Percentiles rank a stretch among this genome's conserved stretches.
These are phyloP conservation scores for Thinopyrum obtusiflorum DNA, from an alignment of 202 grass and related monocot species.

Conservation along the genomic window DNA sequence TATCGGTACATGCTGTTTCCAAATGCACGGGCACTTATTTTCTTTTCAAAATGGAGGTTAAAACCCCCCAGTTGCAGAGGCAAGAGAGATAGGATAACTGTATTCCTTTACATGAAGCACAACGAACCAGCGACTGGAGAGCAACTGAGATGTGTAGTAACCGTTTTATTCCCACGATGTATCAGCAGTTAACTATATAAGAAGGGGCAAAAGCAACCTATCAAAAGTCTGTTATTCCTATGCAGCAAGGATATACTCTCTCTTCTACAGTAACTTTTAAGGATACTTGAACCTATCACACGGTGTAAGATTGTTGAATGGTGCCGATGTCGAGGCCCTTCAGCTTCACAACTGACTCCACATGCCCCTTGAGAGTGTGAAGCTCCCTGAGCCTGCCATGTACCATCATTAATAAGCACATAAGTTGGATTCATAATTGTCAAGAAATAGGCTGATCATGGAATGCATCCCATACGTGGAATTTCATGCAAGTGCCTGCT, in stretches of 20 bases:
- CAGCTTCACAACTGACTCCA: conserved; percentile 77
- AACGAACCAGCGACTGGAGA: neutral
- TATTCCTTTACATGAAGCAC: too few species aligned
- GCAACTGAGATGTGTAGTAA: neutral
- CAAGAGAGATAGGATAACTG: too few species aligned
- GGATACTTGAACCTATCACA: conserved; percentile 25
- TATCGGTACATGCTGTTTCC: neutral
- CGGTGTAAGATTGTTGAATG: conserved; percentile 66
- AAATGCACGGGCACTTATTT: neutral
- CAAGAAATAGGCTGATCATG: neutral
- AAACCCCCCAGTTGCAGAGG: too few species aligned
- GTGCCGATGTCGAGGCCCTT: conserved; percentile 79
- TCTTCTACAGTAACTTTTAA: neutral
- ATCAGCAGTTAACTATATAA: too few species aligned
- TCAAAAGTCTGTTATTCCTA: neutral
- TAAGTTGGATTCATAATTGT: neutral
- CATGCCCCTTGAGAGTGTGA: conserved; percentile 81
- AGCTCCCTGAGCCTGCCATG: conserved; percentile 73
- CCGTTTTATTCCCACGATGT: neutral
- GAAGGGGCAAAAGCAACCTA: neutral
- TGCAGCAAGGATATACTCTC: neutral
- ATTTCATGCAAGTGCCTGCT: neutral
- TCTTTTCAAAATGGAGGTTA: too few species aligned
- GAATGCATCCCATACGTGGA: neutral
- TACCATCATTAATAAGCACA: neutral